Conservation (phyloP, 164 flowering plant genomes). For the Vitis rupestris region DNA sequence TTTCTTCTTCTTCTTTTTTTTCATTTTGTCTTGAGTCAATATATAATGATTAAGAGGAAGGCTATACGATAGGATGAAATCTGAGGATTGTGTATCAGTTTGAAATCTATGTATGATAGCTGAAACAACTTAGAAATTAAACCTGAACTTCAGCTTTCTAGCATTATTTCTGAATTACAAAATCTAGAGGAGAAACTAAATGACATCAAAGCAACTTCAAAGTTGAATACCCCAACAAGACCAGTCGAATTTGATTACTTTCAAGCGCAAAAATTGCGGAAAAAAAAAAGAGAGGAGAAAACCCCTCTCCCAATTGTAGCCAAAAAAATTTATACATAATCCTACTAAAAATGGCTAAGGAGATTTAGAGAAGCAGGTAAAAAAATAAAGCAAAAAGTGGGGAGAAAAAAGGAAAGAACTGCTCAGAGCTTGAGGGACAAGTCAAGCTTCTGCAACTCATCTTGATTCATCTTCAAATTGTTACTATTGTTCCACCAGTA, state of each 20-base stretch:
- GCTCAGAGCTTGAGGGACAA: conserved; percentile 56
- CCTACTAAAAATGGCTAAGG: background rate
- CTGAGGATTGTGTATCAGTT: no score
- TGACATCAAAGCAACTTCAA: background rate
- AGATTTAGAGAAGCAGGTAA: background rate
- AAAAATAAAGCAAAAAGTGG: background rate
- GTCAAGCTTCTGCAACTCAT: conserved; percentile 46
- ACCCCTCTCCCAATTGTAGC: background rate
- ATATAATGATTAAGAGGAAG: no score
- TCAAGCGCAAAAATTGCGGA: background rate
- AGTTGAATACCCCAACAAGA: background rate
- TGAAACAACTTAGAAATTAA: no score
- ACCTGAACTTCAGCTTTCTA: no score
- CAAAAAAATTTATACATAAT: conserved; percentile 12
- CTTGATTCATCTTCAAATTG: conserved; percentile 31
- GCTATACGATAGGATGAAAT: no score
- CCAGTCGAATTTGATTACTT: background rate
- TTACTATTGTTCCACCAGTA: conserved; percentile 22
- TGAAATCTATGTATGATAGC: no score
- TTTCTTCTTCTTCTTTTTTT: no score
- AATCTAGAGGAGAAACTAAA: no score
- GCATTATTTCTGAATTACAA: no score
- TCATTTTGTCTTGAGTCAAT: no score
- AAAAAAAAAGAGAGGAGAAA: background rate
- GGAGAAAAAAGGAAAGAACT: background rate